A percentile compares a stretch with the other conserved stretches of the same genome.
These are phyloP conservation scores for Suillus ampliporus DNA, from an alignment of 768 basidiomycete genomes.

Conservation along the genomic window DNA sequence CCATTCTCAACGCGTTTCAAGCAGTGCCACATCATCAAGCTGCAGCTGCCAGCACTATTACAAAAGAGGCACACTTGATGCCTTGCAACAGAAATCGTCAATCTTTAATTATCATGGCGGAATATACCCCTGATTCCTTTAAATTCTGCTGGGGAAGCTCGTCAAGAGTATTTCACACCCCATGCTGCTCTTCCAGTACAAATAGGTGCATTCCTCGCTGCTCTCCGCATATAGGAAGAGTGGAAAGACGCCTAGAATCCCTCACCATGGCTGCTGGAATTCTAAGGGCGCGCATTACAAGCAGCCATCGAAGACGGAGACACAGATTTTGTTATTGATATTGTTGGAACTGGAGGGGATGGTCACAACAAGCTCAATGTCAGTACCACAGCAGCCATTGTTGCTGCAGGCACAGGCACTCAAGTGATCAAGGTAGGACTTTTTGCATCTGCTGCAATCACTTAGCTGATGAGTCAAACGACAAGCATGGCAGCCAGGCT, in stretches of 20 bases:
- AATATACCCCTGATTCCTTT: constrained; percentile 60
- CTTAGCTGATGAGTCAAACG: neutral
- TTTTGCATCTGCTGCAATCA: neutral
- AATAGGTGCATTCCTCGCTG: constrained; percentile 89
- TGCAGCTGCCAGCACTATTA: too few relatives aligned
- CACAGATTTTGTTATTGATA: constrained; percentile 70
- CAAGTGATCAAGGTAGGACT: constrained; percentile 89
- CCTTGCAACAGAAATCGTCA: neutral
- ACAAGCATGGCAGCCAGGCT: constrained; percentile 86
- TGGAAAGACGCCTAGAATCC: constrained; percentile 77
- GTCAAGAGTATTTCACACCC: constrained; percentile 76
- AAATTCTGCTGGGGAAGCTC: constrained; percentile 76
- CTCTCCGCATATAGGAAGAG: constrained; percentile 77
- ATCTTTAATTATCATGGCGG: constrained; percentile 22
- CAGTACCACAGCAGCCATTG: constrained; percentile 91
- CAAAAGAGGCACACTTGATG: neutral
- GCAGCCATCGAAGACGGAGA: constrained; percentile 63
- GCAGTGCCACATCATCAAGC: too few relatives aligned
- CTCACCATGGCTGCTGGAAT: constrained; percentile 82
- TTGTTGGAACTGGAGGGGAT: constrained; percentile 69
- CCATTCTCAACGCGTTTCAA: too few relatives aligned
- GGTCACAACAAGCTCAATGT: constrained; percentile 97
- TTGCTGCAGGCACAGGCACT: constrained; percentile 93
- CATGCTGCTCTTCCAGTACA: constrained; percentile 70
- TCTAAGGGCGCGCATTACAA: constrained; percentile 69